These are phyloP conservation scores for Monosporascus cannonballus DNA, from an alignment of 2,329 filamentous ascomycete species.

Conservation along the genomic window DNA sequence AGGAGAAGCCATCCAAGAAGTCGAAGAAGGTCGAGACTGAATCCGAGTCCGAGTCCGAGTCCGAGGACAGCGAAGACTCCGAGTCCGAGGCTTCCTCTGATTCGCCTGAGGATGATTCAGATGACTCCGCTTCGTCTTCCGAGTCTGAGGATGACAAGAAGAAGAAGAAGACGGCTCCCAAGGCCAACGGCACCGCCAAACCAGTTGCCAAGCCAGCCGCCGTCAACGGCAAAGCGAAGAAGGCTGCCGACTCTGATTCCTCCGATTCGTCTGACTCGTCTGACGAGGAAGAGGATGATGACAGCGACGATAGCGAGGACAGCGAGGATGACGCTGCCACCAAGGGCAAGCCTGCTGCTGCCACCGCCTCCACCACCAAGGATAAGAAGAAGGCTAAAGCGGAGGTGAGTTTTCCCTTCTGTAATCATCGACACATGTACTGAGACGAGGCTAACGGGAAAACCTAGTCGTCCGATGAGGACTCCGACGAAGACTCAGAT, in stretches of 20 bases:
- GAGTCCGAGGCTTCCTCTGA: conserved; percentile 29
- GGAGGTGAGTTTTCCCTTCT: conserved; percentile 8
- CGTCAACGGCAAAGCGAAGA: conserved; percentile 27
- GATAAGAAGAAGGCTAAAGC: conserved; percentile 24
- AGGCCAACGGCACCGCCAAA: conserved; percentile 21
- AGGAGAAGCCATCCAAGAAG: conserved; percentile 32
- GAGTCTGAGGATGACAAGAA: conserved; percentile 14
- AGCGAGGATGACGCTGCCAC: conserved; percentile 15
- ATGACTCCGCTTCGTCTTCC: conserved; percentile 19
- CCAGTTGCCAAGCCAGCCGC: conserved; percentile 14
- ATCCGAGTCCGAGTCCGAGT: conserved; percentile 29
- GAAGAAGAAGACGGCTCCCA: conserved; percentile 25
- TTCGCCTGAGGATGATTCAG: conserved; percentile 17
- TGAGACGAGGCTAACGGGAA: not conserved
- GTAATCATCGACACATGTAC: not conserved
- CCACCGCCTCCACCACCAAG: conserved; percentile 15
- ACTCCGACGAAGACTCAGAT: conserved; percentile 27
- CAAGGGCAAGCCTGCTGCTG: conserved; percentile 15
- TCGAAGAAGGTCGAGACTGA: conserved; percentile 31
- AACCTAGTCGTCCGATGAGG: conserved; percentile 5
- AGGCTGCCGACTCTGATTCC: conserved; percentile 28
- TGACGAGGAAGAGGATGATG: conserved; percentile 25
- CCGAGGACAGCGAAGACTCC: conserved; percentile 9
- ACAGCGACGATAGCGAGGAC: conserved; percentile 22
- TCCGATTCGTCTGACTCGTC: conserved; percentile 28